phyloP scores from a whole-genome alignment of 2,329 filamentous ascomycete species.

The Trichoderma sp. region DNA sequence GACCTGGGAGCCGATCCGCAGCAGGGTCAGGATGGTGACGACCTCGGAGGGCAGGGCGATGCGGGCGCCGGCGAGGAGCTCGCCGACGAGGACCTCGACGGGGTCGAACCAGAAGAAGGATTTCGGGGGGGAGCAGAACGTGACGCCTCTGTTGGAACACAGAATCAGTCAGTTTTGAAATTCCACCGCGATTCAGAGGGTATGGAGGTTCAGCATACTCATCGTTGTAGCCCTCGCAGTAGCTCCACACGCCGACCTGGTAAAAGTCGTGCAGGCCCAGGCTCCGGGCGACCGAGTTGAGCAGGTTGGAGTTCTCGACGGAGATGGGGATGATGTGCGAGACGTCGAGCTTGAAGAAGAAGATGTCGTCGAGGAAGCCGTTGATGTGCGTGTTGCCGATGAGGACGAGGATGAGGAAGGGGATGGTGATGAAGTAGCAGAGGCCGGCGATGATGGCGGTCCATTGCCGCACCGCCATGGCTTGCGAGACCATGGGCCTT shows the following conservation, averaged over 20 bases:
- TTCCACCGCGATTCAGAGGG: no score
- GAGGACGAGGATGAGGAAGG: conserved; percentile 79
- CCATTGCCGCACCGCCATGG: conserved; percentile 49
- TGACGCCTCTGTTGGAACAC: conserved; percentile 61
- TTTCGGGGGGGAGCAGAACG: conserved; percentile 70
- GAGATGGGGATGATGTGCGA: conserved; percentile 76
- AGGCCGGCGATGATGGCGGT: conserved; percentile 67
- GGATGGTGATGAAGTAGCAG: conserved; percentile 71
- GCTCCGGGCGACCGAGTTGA: conserved; percentile 85
- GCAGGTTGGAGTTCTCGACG: conserved; percentile 70
- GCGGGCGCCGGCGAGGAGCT: conserved; percentile 79
- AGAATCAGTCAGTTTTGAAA: no score
- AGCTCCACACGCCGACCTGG: conserved; percentile 88
- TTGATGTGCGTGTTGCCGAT: conserved; percentile 72
- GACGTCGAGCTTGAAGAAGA: conserved; percentile 83
- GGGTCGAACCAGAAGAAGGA: conserved; percentile 90
- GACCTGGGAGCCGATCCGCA: conserved; percentile 73
- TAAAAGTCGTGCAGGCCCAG: conserved; percentile 94
- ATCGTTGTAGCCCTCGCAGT: conserved; percentile 80
- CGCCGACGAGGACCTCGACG: conserved; percentile 74
- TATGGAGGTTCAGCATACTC: no score
- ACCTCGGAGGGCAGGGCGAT: conserved; percentile 79
- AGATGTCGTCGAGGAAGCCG: conserved; percentile 67
- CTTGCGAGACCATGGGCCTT: not conserved
- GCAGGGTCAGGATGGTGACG: conserved; percentile 70